Base-by-base conservation (phyloP, 2,329 filamentous ascomycete species). In the Mycocentrospora acerina region DNA sequence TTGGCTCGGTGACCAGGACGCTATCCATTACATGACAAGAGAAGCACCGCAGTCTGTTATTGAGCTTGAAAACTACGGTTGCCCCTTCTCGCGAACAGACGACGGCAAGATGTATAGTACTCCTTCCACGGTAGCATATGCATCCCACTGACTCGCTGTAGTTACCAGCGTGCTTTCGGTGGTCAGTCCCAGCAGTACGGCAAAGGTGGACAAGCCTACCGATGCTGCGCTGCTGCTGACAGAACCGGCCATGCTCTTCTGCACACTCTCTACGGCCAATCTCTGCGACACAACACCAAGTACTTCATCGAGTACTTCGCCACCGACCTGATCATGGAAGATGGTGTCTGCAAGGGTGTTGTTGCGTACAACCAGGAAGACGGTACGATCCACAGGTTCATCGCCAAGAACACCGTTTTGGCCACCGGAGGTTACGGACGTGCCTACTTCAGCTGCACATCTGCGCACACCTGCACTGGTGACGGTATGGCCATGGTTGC, bases 231-330 rank as follows among this genome's bases (percentile, higher is more conserved):
- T 70, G 93, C 90, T 45, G 93, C 91, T 57, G 93, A 98, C 71
- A 82, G 91, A 79, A 97, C 93, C 49, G 93, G 93, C 51, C 93
- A 98, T 74, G 93, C 93, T 62, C 86, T 98, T 56, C 83, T 98
- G 35, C 93, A 98, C 80, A 98, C 93, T 17, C 87, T 98, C 54
- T 98, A 97, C 74, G 93, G 93, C 62, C 91, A 96, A 77, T 96
- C 90, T 37, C 82, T 97, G 46, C 81, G 88, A 67, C 90, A 97
- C 80, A 95, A 96, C 80, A 96, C 91, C 66, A 96, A 96, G 79
- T 98, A 96, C 81, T 97, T 98, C 75, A 96, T 98, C 71, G 93
- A 97, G 74, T 97, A 90, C 80, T 98, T 97, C 70, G 93, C 90
- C 60, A 81, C 95, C 55, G 93, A 97, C 68, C 76, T 97, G 71